Evolutionary conservation across 2,329 filamentous ascomycete species (phyloP), one percentile per base, ranked within the genome.

Genomic region (Trichophyton mentagrophytes): DNA sequence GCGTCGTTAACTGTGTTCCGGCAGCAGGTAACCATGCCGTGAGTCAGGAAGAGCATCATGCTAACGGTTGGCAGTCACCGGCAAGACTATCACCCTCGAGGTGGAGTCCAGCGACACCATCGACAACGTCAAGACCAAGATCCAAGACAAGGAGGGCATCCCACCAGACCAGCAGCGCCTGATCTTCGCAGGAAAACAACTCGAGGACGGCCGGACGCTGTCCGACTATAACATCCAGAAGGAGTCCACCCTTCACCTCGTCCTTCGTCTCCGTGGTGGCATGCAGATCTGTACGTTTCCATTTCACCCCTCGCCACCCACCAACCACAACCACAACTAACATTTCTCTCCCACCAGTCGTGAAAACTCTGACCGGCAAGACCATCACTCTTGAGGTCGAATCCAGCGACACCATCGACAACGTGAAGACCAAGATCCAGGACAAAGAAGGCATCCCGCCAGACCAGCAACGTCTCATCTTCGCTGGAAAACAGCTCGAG

Each of bases 401-500:
- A 72, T 83, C 80, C 15, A 88, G 85, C 0, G 90, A 95, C 69
- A 95, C 90, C 46, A 95, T 95, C 76, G 90, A 96, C 80, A 96
- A 96, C 64, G 91, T 96, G 44, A 96, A 96, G 85, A 85, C 82
- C 58, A 96, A 96, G 83, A 96, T 96, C 49, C 91, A 96, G 76
- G 91, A 96, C 71, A 96, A 96, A 84, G 91, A 96, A 77, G 91
- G 91, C 27, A 96, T 96, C 61, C 92, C 91, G 55, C 91, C 91
- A 9, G 91, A 96, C 72, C 91, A 97, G 77, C 91, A 96, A 80
- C 92, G 91, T 68, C 76, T 96, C 67, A 96, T 96, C 74, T 96
- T 96, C 68, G 91, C 91, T 51, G 92, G 91, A 61, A 96, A 96
- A 82, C 91, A 96, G 74, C 84, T 96, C 3, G 92, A 97, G 76